Evolutionary conservation across 179 eudicot genomes (phyloP).

Genomic region (Patellifolia procumbens): DNA sequence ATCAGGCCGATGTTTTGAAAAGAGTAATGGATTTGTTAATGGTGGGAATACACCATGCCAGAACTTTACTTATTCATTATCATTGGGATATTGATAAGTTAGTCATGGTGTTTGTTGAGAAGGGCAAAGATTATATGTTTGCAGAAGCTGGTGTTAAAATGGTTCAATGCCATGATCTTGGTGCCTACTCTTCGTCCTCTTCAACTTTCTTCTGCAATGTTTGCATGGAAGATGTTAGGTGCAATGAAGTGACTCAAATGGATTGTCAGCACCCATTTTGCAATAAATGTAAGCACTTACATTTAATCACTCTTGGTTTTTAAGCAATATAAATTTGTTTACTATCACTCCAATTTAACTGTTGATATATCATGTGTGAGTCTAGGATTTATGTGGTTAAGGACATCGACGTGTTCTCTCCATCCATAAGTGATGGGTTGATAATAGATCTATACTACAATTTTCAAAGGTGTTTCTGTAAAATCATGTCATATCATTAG

Average conservation of each 20-base stretch:
- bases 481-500: no score
- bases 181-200: constrained; percentile 30
- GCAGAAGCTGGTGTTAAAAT: constrained; percentile 54
- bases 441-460: no score
- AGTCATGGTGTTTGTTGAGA: constrained; percentile 56
- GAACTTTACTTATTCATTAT: constrained; percentile 65
- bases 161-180: constrained; percentile 31
- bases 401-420: not conserved
- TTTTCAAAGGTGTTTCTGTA: no score
- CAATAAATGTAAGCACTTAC: constrained; percentile 50
- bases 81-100: constrained; percentile 72
- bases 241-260: constrained; percentile 50
- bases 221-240: constrained; percentile 53
- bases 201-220: constrained; percentile 46
- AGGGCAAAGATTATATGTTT: constrained; percentile 51
- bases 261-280: constrained; percentile 74
- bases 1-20: constrained; percentile 58
- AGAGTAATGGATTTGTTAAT: constrained; percentile 62
- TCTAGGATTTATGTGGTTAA: not conserved
- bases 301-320: not conserved
- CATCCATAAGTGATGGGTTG: no score
- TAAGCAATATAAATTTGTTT: not conserved
- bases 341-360: not conserved
- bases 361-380: not conserved
- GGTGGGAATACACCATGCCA: constrained; percentile 62